phyloP scores from a whole-genome alignment of 2,329 filamentous ascomycete genomes.

The Ophiostoma ulmi region DNA sequence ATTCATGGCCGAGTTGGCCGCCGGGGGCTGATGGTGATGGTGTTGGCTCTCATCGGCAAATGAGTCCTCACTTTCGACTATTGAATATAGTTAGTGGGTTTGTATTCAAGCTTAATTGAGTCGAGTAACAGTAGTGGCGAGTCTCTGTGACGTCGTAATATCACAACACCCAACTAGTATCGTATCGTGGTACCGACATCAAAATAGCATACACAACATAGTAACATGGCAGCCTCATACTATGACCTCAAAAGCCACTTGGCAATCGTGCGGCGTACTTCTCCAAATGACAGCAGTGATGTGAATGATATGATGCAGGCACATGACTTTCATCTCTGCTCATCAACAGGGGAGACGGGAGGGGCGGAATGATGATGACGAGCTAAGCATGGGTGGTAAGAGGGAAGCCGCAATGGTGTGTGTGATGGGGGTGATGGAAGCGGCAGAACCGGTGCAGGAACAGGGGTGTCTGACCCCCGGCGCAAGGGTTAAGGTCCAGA shows the following conservation, averaged over 20 bases:
- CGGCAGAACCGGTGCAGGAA: not conserved
- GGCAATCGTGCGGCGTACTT: not conserved
- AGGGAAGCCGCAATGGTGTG: conserved; percentile 1
- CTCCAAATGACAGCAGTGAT: not conserved
- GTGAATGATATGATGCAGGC: not conserved
- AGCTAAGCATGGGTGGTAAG: conserved; percentile 19
- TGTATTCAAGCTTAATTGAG: not conserved
- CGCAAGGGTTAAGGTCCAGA: conserved; percentile 16
- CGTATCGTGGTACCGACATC: not conserved
- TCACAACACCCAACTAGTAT: not conserved
- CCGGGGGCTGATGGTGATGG: conserved; percentile 18
- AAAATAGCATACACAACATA: not conserved
- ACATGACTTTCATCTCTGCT: not conserved
- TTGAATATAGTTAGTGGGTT: not conserved
- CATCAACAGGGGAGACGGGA: conserved; percentile 19
- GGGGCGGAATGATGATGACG: conserved; percentile 10
- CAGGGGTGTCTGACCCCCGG: conserved; percentile 12
- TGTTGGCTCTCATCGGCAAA: conserved; percentile 25
- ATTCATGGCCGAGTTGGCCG: not conserved
- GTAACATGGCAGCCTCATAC: not conserved
- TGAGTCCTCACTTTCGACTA: conserved; percentile 24
- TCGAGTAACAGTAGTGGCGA: too few relatives aligned
- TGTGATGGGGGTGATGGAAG: conserved; percentile 14
- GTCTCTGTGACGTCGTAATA: not conserved
- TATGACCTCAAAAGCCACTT: not conserved